Evolutionary conservation across 2,329 filamentous ascomycete genomes (phyloP), one percentile per base, ranked within the genome.

Genomic region (Pseudocercospora fijiensis): DNA sequence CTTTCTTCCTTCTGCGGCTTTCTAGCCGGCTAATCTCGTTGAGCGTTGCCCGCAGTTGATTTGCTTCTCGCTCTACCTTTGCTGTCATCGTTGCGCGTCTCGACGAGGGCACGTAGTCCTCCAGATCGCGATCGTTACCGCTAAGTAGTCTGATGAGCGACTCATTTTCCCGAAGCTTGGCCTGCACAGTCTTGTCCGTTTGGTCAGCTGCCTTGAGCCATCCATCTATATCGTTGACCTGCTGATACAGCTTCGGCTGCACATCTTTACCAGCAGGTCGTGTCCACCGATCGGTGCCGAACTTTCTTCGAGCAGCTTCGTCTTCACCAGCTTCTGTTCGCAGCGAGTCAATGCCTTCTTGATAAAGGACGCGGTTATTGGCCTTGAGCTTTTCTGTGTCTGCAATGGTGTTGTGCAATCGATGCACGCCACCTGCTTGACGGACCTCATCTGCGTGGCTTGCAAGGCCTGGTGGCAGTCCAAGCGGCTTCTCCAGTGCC

Each of bases 381-480:
- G 87, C 82, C 69, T 95, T 91, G n/a, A 99, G 81, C 76, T 94
- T 96, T 56, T 93, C 89, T 0, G 93, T 96, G 68, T 98, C 94
- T 4, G 90, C 88, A 66, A 98, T 91, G 4, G 91, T 92, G 59
- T 88, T 85, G 58, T 90, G 86, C 0, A 98, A 79, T 27, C 90
- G 84, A 61, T 89, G 87, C 30, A 96, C 81, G 0, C 92, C 94
- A 72, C 96, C 92, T 61, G 93, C 90, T 75, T 98, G 94, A 20
- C 93, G 85, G 56, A 99, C 89, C 74, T 98, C 95, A 74, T 98
- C 94, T 0, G 94, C 94, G 71, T 97, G 95, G 22, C 95, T 91
- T 2, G 92, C 85, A 1, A 99, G 79, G 16, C 87, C 90, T 0
- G 92, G 91, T 0, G 95, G 95, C 3, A 99, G 78, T 0, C 95